Conservation (phyloP, 805 yeast genomes). For the Ogataea sp. region DNA sequence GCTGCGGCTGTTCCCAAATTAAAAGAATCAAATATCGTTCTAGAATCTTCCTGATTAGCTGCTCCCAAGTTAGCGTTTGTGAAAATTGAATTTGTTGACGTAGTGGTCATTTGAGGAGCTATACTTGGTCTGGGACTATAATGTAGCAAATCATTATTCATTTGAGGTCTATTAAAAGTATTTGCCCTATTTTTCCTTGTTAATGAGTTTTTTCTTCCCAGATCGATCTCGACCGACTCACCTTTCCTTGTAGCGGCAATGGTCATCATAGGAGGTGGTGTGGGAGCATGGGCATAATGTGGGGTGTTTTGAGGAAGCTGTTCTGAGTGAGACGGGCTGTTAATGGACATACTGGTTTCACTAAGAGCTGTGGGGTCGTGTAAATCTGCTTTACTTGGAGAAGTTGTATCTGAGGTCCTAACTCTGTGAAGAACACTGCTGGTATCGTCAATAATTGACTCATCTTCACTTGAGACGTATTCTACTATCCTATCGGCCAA, state of each 20-base stretch:
- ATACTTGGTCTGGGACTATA: not conserved
- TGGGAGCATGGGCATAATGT: constrained; percentile 30
- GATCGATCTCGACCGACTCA: constrained; percentile 68
- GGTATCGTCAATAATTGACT: constrained; percentile 34
- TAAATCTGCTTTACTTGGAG: constrained; percentile 2
- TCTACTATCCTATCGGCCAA: constrained; percentile 62
- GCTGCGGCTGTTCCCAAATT: constrained; percentile 20
- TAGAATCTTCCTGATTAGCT: constrained; percentile 5
- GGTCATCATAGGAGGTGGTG: constrained; percentile 66
- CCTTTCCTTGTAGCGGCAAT: constrained; percentile 78
- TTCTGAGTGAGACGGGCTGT: not conserved
- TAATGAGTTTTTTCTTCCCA: constrained; percentile 18
- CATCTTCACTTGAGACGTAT: constrained; percentile 52
- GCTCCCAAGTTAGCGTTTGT: no score
- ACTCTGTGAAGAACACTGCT: constrained; percentile 13
- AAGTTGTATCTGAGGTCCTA: not conserved
- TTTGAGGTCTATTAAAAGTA: constrained; percentile 9
- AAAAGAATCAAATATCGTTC: constrained; percentile 11
- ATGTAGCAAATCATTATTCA: not conserved
- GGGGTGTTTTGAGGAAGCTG: constrained; percentile 5
- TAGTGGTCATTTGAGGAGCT: not conserved
- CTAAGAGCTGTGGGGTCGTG: not conserved
- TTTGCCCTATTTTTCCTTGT: constrained; percentile 18
- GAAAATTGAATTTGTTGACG: not conserved
- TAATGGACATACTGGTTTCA: not conserved